Conservation (phyloP, 2,329 filamentous ascomycete genomes). For the Calonectria honghensis region DNA sequence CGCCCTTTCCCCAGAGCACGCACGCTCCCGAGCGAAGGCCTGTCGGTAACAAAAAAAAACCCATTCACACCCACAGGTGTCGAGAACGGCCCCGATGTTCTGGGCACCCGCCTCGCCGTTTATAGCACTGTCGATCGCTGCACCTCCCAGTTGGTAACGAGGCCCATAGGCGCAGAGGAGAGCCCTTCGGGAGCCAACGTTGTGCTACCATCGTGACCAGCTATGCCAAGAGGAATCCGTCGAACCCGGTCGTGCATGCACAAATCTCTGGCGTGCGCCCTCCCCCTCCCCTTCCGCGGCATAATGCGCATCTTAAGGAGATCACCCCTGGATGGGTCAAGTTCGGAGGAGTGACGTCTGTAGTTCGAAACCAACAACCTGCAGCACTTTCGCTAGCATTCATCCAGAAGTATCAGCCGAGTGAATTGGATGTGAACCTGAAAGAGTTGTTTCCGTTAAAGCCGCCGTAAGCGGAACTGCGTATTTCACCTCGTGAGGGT, state of each 20-base stretch:
- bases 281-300: conserved; percentile 40
- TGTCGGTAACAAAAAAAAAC: conserved; percentile 32
- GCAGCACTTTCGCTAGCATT: conserved; percentile 15
- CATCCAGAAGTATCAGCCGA: conserved; percentile 30
- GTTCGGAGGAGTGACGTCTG: conserved; percentile 25
- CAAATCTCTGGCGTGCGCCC: conserved; percentile 35
- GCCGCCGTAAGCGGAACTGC: conserved; percentile 45
- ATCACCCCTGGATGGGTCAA: conserved; percentile 45
- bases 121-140: conserved; percentile 34
- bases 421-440: conserved; percentile 5
- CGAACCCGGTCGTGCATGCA: conserved; percentile 38
- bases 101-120: conserved; percentile 27
- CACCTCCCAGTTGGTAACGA: conserved; percentile 16
- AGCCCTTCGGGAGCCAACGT: not conserved
- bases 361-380: conserved; percentile 17
- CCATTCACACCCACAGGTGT: conserved; percentile 18
- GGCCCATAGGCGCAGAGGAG: not conserved
- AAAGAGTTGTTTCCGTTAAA: conserved; percentile 33
- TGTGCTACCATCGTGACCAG: not conserved
- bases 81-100: conserved; percentile 28
- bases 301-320: conserved; percentile 56
- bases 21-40: conserved; percentile 45
- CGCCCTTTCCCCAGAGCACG: conserved; percentile 51
- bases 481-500: conserved; percentile 37
- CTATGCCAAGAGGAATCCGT: conserved; percentile 38